phyloP scores from a whole-genome alignment of 2,329 filamentous ascomycete species.

The Fusarium penzigii region DNA sequence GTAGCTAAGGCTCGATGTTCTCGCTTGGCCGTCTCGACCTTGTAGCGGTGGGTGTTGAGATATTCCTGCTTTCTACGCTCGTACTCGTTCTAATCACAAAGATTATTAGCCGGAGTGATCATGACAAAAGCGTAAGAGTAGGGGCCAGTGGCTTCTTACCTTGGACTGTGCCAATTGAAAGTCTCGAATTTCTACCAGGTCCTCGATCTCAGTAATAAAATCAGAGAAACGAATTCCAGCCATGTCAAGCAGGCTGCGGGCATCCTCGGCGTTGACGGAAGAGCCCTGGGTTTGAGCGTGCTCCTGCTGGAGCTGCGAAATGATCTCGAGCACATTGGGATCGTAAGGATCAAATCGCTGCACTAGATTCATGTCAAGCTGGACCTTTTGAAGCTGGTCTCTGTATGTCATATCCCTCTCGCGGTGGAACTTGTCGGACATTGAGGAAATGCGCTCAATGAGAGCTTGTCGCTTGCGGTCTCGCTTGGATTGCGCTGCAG shows the following conservation, averaged over 20 bases:
- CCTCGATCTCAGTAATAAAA: conserved; percentile 84
- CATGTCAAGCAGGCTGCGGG: conserved; percentile 65
- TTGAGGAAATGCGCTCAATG: conserved; percentile 73
- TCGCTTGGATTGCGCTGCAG: conserved; percentile 69
- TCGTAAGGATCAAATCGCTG: conserved; percentile 82
- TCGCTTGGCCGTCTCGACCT: conserved; percentile 61
- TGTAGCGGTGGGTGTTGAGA: conserved; percentile 60
- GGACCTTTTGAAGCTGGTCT: conserved; percentile 87
- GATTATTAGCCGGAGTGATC: conserved; percentile 11
- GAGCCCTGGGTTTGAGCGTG: conserved; percentile 49
- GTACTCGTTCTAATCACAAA: conserved; percentile 55
- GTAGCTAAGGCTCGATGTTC: conserved; percentile 61
- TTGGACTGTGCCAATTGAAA: conserved; percentile 77
- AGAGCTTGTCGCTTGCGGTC: conserved; percentile 87
- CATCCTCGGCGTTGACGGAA: conserved; percentile 41
- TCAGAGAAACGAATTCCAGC: conserved; percentile 83
- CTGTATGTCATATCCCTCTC: conserved; percentile 85
- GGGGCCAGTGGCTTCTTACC: conserved; percentile 54
- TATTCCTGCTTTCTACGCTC: conserved; percentile 62
- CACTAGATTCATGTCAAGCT: conserved; percentile 85
- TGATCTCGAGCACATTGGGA: conserved; percentile 70
- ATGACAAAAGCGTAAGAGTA: conserved; percentile 1
- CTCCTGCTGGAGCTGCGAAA: conserved; percentile 62
- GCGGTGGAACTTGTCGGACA: conserved; percentile 75
- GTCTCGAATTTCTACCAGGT: conserved; percentile 85